phyloP scores from a whole-genome alignment of 352 stramenopile species.

The Pythium aphanidermatum region DNA sequence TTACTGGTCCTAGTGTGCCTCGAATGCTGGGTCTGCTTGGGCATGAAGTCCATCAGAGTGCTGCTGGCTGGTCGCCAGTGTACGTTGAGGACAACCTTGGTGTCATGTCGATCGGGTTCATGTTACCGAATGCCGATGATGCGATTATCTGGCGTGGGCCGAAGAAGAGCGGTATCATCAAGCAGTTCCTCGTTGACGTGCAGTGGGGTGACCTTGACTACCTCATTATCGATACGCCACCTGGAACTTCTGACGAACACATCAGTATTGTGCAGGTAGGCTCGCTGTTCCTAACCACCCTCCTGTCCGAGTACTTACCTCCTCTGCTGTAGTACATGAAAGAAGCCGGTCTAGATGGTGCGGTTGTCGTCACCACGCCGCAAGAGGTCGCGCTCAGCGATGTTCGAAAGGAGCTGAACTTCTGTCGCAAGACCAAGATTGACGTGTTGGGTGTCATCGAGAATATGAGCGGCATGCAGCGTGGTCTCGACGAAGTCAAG shows the following conservation, averaged over 20 bases:
- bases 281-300: neutral
- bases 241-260: slow-evolving; percentile 99
- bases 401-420: slow-evolving; percentile 99
- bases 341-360: slow-evolving; percentile 91
- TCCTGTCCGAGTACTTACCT: neutral
- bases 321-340: slow-evolving; percentile 95
- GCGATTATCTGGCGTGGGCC: slow-evolving; percentile 99
- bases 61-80: slow-evolving; percentile 98
- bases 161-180: slow-evolving; percentile 99
- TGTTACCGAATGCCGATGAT: slow-evolving; percentile 96
- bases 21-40: slow-evolving; percentile 94
- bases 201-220: slow-evolving; percentile 99
- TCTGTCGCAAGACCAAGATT: slow-evolving; percentile 96
- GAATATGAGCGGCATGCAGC: slow-evolving; percentile 97
- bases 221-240: slow-evolving; percentile 99
- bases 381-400: slow-evolving; percentile 99
- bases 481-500: slow-evolving; percentile 65
- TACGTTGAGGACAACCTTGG: slow-evolving; percentile 98
- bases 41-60: slow-evolving; percentile 96
- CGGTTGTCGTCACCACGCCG: slow-evolving; percentile 98
- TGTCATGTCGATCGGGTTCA: slow-evolving; percentile 99
- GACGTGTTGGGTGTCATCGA: slow-evolving; percentile 92
- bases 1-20: slow-evolving; percentile 98
- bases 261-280: slow-evolving; percentile 97
- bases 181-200: slow-evolving; percentile 99